Conservation (phyloP, 2,329 filamentous ascomycete species). For the Fusarium buharicum region DNA sequence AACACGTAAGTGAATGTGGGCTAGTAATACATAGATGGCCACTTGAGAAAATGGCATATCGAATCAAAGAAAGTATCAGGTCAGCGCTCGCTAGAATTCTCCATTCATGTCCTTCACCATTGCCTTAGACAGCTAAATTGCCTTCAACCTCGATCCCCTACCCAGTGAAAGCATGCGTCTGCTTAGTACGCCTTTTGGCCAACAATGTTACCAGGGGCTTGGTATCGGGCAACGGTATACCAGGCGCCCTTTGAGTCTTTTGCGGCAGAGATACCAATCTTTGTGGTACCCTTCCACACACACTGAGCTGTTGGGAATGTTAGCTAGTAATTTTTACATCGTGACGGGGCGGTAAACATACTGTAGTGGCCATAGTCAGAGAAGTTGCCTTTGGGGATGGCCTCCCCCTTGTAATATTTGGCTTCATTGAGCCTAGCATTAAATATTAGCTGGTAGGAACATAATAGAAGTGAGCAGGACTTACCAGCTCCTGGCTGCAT, state of each 20-base stretch:
- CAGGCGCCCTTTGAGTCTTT: slow-evolving; percentile 45
- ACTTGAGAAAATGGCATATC: neutral
- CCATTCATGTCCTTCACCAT: neutral
- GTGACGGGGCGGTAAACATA: neutral
- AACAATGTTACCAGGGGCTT: slow-evolving; percentile 47
- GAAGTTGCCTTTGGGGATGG: slow-evolving; percentile 40
- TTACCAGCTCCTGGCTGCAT: slow-evolving; percentile 34
- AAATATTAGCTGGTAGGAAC: neutral
- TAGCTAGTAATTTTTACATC: accelerated
- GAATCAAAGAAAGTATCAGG: slow-evolving; percentile 27
- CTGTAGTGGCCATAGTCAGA: slow-evolving; percentile 46
- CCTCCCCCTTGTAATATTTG: slow-evolving; percentile 33
- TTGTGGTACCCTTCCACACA: slow-evolving; percentile 49
- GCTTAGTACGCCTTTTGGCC: slow-evolving; percentile 47
- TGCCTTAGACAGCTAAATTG: neutral
- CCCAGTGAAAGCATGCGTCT: accelerated
- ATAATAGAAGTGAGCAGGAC: accelerated
- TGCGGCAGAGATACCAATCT: slow-evolving; percentile 48
- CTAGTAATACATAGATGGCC: slow-evolving; percentile 15
- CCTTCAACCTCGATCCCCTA: too few species aligned
- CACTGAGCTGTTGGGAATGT: slow-evolving; percentile 38
- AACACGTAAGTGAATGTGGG: slow-evolving; percentile 21
- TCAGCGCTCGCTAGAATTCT: neutral
- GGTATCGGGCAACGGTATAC: slow-evolving; percentile 50
- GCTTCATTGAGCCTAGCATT: slow-evolving; percentile 32